Evolutionary conservation across 305 asterid species (phyloP).

Genomic region (Caryopteris hybrid): DNA sequence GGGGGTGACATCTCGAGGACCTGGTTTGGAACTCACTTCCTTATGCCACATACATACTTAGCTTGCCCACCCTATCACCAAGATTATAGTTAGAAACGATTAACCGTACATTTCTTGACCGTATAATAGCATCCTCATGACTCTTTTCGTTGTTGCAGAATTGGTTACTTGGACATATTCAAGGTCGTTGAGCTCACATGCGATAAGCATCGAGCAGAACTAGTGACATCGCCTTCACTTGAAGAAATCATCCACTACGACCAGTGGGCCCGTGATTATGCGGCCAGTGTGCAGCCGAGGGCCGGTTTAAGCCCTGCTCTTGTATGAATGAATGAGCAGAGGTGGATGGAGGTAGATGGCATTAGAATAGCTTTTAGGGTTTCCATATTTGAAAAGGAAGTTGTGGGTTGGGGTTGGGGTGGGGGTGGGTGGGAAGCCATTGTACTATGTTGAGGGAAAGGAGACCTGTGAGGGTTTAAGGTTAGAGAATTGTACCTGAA

Average conservation of each 20-base stretch:
- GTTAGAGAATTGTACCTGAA: constrained; percentile 1
- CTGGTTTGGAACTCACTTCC: no score
- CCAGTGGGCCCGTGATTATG: constrained; percentile 89
- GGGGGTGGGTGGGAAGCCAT: background rate
- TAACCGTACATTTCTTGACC: background rate
- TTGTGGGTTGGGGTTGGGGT: background rate
- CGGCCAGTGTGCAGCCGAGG: constrained; percentile 49
- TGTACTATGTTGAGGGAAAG: constrained; percentile 5
- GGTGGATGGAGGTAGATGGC: background rate
- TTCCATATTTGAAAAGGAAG: background rate
- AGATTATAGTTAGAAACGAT: background rate
- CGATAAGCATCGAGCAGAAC: constrained; percentile 59
- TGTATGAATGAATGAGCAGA: constrained; percentile 27
- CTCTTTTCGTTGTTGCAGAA: constrained; percentile 43
- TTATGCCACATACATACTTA: no score
- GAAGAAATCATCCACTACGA: constrained; percentile 93
- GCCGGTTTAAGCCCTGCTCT: constrained; percentile 56
- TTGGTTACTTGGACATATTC: constrained; percentile 84
- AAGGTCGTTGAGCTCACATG: constrained; percentile 91
- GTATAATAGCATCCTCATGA: no score
- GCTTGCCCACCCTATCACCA: no score
- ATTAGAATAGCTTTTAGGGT: constrained; percentile 1
- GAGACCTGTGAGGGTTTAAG: constrained; percentile 11
- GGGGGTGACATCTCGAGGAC: no score
- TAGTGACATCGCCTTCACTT: constrained; percentile 64